Conservation (phyloP, 148 eudicot genomes). For the Simmondsia chinensis region DNA sequence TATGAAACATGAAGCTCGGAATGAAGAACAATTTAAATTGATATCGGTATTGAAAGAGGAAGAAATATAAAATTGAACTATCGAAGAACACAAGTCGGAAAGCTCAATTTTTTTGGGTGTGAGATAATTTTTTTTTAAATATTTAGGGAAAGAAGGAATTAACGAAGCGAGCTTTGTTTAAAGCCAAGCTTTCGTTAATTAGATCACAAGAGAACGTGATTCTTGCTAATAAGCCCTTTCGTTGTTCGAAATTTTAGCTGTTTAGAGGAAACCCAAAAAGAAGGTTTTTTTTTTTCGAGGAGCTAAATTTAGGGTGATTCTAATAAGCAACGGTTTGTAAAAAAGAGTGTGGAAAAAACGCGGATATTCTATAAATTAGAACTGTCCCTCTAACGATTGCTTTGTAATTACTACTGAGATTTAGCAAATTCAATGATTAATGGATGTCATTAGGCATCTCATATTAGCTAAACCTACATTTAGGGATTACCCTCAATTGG, state of each 20-base stretch:
- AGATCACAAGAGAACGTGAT: constrained; percentile 18
- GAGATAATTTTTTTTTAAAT: not conserved
- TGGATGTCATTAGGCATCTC: not conserved
- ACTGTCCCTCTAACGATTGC: not conserved
- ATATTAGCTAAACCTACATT: not conserved
- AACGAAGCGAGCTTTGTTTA: constrained; percentile 13
- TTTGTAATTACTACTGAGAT: not conserved
- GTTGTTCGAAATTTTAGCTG: constrained; percentile 25
- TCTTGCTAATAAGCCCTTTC: constrained; percentile 20
- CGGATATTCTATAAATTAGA: not conserved
- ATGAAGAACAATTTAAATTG: too few relatives aligned
- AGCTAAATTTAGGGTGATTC: constrained; percentile 4
- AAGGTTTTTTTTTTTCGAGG: too few relatives aligned
- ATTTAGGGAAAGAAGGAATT: constrained; percentile 4
- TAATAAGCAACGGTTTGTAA: constrained; percentile 5
- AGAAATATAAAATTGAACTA: not conserved
- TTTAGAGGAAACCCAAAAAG: not conserved
- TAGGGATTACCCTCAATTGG: too few relatives aligned
- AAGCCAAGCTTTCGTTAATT: constrained; percentile 25
- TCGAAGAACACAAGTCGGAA: not conserved
- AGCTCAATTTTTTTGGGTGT: not conserved
- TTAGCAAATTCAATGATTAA: not conserved
- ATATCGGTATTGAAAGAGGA: too few relatives aligned
- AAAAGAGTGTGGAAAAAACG: not conserved
- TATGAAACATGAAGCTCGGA: too few relatives aligned